Conservation (phyloP, 805 yeast genomes). For the Nadsonia fulvescens region DNA sequence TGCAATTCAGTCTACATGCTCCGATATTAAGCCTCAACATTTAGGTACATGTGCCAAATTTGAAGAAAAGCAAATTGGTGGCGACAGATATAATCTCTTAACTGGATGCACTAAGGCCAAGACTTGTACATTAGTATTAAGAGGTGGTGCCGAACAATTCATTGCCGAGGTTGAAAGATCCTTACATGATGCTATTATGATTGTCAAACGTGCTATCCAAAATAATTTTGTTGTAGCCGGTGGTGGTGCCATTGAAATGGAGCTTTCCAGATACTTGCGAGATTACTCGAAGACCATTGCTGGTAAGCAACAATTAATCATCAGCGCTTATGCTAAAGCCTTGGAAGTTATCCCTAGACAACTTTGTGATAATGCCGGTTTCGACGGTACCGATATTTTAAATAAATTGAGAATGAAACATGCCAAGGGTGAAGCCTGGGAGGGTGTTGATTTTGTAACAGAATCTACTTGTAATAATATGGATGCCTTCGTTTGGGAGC, state of each 20-base stretch:
- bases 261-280: conserved; percentile 70
- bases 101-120: conserved; percentile 82
- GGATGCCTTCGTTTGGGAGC: conserved; percentile 90
- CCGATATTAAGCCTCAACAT: conserved; percentile 48
- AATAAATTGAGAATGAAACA: conserved; percentile 86
- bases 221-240: conserved; percentile 87
- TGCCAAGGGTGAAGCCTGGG: conserved; percentile 83
- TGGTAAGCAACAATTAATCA: conserved; percentile 88
- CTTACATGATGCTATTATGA: conserved; percentile 95
- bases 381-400: conserved; percentile 88
- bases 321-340: conserved; percentile 85
- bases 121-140: conserved; percentile 79
- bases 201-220: conserved; percentile 84
- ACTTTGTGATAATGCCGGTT: conserved; percentile 96
- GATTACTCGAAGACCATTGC: conserved; percentile 76
- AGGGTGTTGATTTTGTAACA: conserved; percentile 70
- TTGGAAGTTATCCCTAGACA: conserved; percentile 94
- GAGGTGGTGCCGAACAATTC: conserved; percentile 98
- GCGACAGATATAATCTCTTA: conserved; percentile 85
- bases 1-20: conserved; percentile 46
- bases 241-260: conserved; percentile 99
- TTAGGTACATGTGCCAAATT: conserved; percentile 72
- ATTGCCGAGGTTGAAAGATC: conserved; percentile 97
- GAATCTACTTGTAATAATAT: conserved; percentile 72
- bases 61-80: conserved; percentile 91